phyloP scores from a whole-genome alignment of 805 yeast genomes.

The Priceomyces fermenticarens region DNA sequence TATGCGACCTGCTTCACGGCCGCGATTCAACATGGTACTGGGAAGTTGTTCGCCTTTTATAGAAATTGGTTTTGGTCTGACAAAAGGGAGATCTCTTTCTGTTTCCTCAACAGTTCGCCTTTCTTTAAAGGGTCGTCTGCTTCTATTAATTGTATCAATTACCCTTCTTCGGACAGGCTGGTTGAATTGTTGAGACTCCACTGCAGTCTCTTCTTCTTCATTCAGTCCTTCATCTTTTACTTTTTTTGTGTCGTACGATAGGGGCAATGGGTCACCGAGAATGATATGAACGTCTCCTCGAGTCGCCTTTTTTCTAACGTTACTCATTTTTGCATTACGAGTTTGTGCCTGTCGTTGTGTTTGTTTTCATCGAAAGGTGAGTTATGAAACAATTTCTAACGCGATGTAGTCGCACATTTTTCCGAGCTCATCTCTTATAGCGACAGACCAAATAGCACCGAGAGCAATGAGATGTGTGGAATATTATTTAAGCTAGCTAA shows the following conservation, averaged over 20 bases:
- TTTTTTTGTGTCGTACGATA: constrained; percentile 23
- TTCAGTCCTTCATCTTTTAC: constrained; percentile 3
- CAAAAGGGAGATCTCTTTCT: not conserved
- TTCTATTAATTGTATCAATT: constrained; percentile 1
- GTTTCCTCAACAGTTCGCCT: constrained; percentile 2
- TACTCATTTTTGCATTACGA: constrained; percentile 9
- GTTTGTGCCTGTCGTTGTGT: not conserved
- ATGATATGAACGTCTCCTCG: constrained; percentile 9
- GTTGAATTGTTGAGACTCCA: constrained; percentile 7
- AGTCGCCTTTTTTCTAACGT: constrained; percentile 2
- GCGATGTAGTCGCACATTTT: constrained; percentile 4
- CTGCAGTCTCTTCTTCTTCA: constrained; percentile 11
- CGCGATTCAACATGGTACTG: constrained; percentile 1
- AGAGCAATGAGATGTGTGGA: constrained; percentile 51
- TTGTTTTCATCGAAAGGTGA: constrained; percentile 1
- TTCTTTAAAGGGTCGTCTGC: not conserved
- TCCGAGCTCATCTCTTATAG: constrained; percentile 3
- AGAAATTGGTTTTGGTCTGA: not conserved
- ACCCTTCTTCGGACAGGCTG: constrained; percentile 6
- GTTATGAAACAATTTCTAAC: constrained; percentile 4
- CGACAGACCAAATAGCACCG: not conserved
- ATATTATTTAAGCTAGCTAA: constrained; percentile 38
- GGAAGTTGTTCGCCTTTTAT: not conserved
- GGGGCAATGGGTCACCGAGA: constrained; percentile 36
- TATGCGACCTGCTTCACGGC: no score